These are phyloP conservation scores for Phytophthora fragariaefolia DNA, from an alignment of 352 stramenopile species.

Conservation along the genomic window DNA sequence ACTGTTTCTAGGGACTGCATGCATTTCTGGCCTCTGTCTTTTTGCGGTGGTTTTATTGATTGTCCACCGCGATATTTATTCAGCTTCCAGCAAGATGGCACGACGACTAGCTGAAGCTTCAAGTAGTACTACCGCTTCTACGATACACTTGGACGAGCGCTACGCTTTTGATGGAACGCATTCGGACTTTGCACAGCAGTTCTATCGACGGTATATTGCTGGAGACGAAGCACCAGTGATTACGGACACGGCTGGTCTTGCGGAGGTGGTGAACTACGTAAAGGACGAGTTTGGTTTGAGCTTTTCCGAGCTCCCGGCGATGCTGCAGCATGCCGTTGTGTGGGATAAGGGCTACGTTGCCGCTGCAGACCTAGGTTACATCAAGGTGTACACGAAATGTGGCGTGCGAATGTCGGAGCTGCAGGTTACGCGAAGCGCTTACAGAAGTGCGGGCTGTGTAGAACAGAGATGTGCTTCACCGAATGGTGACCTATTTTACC, in stretches of 20 bases:
- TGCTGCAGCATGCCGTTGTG: conserved; percentile 55
- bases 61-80: conserved; percentile 27
- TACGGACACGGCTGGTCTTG: conserved; percentile 20
- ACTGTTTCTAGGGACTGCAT: conserved; percentile 5
- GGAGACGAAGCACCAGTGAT: conserved; percentile 26
- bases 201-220: conserved; percentile 51
- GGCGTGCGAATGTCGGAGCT: conserved; percentile 53
- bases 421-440: conserved; percentile 35
- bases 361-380: conserved; percentile 35
- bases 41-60: conserved; percentile 3
- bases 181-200: conserved; percentile 64
- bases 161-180: conserved; percentile 55
- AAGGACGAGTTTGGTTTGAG: conserved; percentile 30
- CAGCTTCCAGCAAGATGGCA: conserved; percentile 4
- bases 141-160: conserved; percentile 44
- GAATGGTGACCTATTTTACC: conserved; percentile 41
- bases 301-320: conserved; percentile 36
- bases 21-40: conserved; percentile 2
- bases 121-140: conserved; percentile 3
- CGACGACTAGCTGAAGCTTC: conserved; percentile 15
- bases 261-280: conserved; percentile 29
- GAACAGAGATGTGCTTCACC: conserved; percentile 43
- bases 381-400: conserved; percentile 47
- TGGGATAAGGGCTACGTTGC: conserved; percentile 56
- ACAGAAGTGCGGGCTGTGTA: conserved; percentile 36